Percentiles rank a stretch among this genome's conserved stretches.
These are phyloP conservation scores for Irineochytrium annulatum DNA, from an alignment of 192 early-diverging fungal species.

Conservation along the genomic window DNA sequence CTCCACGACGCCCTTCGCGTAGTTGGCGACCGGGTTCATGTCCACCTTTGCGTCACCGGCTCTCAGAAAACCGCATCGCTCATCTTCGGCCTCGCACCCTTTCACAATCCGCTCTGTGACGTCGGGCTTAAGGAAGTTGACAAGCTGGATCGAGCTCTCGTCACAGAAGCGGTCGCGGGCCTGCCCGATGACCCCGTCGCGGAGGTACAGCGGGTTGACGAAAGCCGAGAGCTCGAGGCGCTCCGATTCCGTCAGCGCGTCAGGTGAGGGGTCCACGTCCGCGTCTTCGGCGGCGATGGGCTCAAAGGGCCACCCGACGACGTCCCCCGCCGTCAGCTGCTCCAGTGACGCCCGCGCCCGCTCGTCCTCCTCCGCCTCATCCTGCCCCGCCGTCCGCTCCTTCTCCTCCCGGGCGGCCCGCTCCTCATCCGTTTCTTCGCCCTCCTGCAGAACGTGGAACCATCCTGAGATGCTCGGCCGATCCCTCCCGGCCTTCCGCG, in stretches of 20 bases:
- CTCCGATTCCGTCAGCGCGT: constrained; percentile 50
- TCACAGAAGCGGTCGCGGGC: constrained; percentile 63
- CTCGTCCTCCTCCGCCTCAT: not conserved
- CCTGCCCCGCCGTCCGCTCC: constrained; percentile 30
- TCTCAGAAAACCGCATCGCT: constrained; percentile 37
- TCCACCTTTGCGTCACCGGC: not conserved
- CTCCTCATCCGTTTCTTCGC: constrained; percentile 57
- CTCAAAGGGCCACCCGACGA: not conserved
- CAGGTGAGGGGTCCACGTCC: not conserved
- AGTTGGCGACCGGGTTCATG: constrained; percentile 27
- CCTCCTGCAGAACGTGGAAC: constrained; percentile 74
- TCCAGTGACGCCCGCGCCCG: constrained; percentile 11
- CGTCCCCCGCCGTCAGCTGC: constrained; percentile 26
- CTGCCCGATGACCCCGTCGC: constrained; percentile 38
- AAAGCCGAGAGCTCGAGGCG: constrained; percentile 41
- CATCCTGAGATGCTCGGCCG: constrained; percentile 69
- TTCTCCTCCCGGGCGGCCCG: constrained; percentile 55
- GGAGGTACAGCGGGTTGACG: constrained; percentile 66
- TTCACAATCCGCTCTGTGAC: constrained; percentile 32
- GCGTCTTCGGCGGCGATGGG: constrained; percentile 18
- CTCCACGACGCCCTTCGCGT: constrained; percentile 53
- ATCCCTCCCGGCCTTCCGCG: constrained; percentile 39
- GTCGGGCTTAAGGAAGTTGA: constrained; percentile 52
- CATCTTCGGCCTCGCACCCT: constrained; percentile 39
- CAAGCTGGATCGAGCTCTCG: constrained; percentile 63